These are phyloP conservation scores for Leucaena leucocephala DNA, from an alignment of 306 rosid genomes.

Conservation along the genomic window DNA sequence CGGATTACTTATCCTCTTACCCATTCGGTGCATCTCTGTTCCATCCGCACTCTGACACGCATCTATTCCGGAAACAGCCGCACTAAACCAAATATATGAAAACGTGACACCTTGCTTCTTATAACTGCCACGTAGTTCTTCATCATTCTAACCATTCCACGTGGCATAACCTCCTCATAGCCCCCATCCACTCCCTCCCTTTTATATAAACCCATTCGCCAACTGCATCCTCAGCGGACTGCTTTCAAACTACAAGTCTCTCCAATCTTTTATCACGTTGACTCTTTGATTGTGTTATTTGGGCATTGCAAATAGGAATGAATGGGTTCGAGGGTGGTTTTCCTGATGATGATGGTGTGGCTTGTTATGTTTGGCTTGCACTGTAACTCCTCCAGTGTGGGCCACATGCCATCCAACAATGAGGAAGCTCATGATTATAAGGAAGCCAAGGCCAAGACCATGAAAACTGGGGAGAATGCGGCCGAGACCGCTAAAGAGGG, in stretches of 20 bases:
- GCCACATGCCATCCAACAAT: neutral
- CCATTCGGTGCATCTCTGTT: constrained; percentile 2
- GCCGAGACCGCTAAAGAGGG: constrained; percentile 47
- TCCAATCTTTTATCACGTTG: neutral
- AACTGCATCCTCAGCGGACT: neutral
- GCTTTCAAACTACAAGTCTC: neutral
- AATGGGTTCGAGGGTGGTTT: constrained; percentile 47
- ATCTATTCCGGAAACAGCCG: neutral
- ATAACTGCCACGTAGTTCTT: constrained; percentile 7
- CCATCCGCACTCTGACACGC: constrained; percentile 1
- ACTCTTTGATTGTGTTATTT: neutral
- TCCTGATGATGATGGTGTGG: constrained; percentile 26
- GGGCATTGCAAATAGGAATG: neutral
- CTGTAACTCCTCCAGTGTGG: constrained; percentile 30
- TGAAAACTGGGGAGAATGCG: constrained; percentile 34
- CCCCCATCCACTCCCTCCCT: neutral
- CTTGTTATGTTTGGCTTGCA: constrained; percentile 7
- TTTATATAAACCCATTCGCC: neutral
- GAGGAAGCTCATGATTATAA: constrained; percentile 53
- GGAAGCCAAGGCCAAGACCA: constrained; percentile 37
- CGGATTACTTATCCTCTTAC: neutral
- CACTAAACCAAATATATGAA: neutral
- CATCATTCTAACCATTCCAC: neutral
- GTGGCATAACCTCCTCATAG: neutral
- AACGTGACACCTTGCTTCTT: constrained; percentile 1